Base-by-base conservation (phyloP, 495 filamentous ascomycete species). In the Penicillium samsonianum region DNA sequence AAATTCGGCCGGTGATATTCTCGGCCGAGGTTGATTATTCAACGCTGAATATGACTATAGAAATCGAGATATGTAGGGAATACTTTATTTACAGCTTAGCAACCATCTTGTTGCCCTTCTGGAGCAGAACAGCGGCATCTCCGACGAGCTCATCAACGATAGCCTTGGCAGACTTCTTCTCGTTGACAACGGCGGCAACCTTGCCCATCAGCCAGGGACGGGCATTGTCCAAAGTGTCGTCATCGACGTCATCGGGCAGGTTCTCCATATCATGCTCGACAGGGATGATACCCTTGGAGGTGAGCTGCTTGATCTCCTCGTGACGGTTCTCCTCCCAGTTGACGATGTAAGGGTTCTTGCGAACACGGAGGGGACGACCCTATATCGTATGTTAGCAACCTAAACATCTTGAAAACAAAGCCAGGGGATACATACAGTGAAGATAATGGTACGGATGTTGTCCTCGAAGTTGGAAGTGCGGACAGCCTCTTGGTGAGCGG, bases 131-230 rank as follows among this genome's bases (percentile, higher is more conserved):
- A 58, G 89, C 85, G 30, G 91, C 92, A 67, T 95, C 92, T n/a
- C 71, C 70, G 50, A 98, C 87, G 67, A 98, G 89, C 77, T 98
- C 94, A 68, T 98, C 93, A 45, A 98, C 88, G 61, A 98, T 91
- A 4, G 71, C 88, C 84, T 94, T 96, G 55, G 94, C 94, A 40
- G 84, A 72, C 85, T 95, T 95, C 82, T 87, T 90, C 75, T 98
- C 91, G 65, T 92, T 92, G 47, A 92, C 88, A 8, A 97, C 90
- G 23, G 94, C 92, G 22, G 94, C 88, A 37, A 91, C 94, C 79
- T 98, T 94, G 65, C 94, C 94, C 93, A 98, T 98, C 62, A 98
- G 70, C 81, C 84, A 96, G 14, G 94, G 94, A 28, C 91, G 84
- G 60, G 91, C 92, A 68, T 90, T 90, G 67, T 98, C 94, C 78